Conservation (phyloP, 2,329 filamentous ascomycete species). For the Nigrospora oryzae region DNA sequence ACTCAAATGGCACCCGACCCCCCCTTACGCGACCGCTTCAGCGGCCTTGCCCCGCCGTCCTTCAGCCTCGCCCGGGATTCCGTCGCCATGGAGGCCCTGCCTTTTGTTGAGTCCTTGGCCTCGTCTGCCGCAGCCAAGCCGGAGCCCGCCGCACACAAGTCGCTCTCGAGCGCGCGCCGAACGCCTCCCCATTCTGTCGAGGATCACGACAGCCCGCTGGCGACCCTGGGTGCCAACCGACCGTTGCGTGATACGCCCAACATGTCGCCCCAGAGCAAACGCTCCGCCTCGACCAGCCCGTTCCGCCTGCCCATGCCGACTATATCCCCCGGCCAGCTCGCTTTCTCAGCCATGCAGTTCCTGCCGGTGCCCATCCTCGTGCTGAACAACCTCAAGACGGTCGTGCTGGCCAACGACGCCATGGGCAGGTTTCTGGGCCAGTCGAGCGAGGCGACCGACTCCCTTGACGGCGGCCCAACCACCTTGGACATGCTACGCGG, state of each 20-base stretch:
- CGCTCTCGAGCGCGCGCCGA: too few relatives aligned
- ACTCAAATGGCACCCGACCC: slow-evolving; percentile 1
- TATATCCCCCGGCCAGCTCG: slow-evolving; percentile 44
- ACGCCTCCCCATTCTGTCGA: not conserved
- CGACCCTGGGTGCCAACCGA: not conserved
- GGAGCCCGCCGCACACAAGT: too few relatives aligned
- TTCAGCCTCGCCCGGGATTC: not conserved
- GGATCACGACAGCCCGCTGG: not conserved
- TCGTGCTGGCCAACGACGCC: slow-evolving; percentile 67
- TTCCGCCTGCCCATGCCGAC: slow-evolving; percentile 33
- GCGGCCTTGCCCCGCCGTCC: not conserved
- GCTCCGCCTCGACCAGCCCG: slow-evolving; percentile 22
- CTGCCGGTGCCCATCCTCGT: slow-evolving; percentile 65
- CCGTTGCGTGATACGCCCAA: not conserved
- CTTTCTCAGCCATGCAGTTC: slow-evolving; percentile 64
- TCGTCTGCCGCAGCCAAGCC: not conserved
- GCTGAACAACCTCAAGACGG: slow-evolving; percentile 58
- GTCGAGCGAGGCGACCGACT: slow-evolving; percentile 29
- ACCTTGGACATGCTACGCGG: slow-evolving; percentile 55
- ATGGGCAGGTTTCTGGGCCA: slow-evolving; percentile 63
- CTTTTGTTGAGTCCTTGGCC: not conserved
- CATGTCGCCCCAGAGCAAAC: slow-evolving; percentile 9
- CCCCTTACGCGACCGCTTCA: not conserved
- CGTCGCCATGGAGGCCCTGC: not conserved
- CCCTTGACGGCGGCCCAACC: slow-evolving; percentile 29